These are phyloP conservation scores for Aspergillus sparsus DNA, from an alignment of 495 filamentous ascomycete species.

Conservation along the genomic window DNA sequence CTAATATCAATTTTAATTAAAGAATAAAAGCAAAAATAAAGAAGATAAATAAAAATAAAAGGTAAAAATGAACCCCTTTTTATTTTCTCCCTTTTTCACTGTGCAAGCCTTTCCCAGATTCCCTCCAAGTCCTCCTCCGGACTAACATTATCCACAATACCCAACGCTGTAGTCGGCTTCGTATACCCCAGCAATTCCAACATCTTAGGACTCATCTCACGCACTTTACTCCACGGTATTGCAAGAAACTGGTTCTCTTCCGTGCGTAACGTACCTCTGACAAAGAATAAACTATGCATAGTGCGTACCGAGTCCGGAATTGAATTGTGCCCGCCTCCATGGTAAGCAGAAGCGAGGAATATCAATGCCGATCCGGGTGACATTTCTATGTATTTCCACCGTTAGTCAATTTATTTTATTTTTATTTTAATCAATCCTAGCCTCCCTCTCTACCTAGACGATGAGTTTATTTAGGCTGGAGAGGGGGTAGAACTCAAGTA, in stretches of 20 bases:
- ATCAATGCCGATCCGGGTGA: slow-evolving; percentile 34
- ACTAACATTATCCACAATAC: slow-evolving; percentile 22
- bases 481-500: too few species aligned
- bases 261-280: slow-evolving; percentile 31
- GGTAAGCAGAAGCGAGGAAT: slow-evolving; percentile 31
- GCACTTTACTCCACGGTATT: slow-evolving; percentile 34
- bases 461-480: too few species aligned
- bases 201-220: slow-evolving; percentile 30
- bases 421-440: too few species aligned
- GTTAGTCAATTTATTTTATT: too few species aligned
- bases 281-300: slow-evolving; percentile 36
- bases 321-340: slow-evolving; percentile 37
- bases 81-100: too few species aligned
- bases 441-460: too few species aligned
- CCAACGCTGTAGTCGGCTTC: slow-evolving; percentile 23
- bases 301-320: slow-evolving; percentile 26
- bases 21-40: too few species aligned
- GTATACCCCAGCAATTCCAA: slow-evolving; percentile 22
- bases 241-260: slow-evolving; percentile 44
- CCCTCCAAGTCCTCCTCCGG: slow-evolving; percentile 23
- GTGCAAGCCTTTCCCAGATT: slow-evolving; percentile 14
- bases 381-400: too few species aligned
- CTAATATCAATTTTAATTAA: too few species aligned
- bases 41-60: too few species aligned
- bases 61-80: too few species aligned